These are phyloP conservation scores for Canavalia gladiata DNA, from an alignment of 306 rosid species.

Conservation along the genomic window DNA sequence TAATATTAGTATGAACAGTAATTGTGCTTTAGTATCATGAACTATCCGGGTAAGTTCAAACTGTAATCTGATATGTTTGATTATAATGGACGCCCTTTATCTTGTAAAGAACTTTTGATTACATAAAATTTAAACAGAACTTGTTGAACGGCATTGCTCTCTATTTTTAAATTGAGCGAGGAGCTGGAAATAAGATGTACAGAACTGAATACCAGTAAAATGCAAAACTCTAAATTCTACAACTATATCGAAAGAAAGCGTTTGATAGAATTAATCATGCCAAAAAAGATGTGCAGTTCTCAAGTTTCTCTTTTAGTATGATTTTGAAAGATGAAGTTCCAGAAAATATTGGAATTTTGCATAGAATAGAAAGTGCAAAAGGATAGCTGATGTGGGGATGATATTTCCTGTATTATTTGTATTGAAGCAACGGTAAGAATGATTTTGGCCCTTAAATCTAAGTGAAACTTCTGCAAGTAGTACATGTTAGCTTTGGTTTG, in stretches of 20 bases:
- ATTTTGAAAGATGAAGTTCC: constrained; percentile 23
- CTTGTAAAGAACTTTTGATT: neutral
- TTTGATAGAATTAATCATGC: neutral
- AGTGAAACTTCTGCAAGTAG: neutral
- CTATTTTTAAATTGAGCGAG: neutral
- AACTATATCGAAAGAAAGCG: neutral
- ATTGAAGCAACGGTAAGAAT: neutral
- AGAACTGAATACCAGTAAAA: constrained; percentile 1
- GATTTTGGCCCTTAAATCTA: neutral
- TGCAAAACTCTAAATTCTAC: neutral
- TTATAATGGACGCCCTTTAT: neutral
- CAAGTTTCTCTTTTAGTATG: neutral
- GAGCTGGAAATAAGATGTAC: constrained; percentile 14
- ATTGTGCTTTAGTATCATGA: neutral
- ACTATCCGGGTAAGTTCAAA: neutral
- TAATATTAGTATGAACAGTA: neutral
- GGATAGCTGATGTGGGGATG: neutral
- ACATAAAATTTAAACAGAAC: neutral
- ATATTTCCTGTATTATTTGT: neutral
- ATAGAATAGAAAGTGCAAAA: neutral
- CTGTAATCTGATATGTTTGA: neutral
- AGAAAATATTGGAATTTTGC: neutral
- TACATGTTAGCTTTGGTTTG: neutral
- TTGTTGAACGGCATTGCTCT: neutral
- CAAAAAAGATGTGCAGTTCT: neutral